Base-by-base conservation (phyloP, 352 stramenopile species). In the Phytophthora europaea region DNA sequence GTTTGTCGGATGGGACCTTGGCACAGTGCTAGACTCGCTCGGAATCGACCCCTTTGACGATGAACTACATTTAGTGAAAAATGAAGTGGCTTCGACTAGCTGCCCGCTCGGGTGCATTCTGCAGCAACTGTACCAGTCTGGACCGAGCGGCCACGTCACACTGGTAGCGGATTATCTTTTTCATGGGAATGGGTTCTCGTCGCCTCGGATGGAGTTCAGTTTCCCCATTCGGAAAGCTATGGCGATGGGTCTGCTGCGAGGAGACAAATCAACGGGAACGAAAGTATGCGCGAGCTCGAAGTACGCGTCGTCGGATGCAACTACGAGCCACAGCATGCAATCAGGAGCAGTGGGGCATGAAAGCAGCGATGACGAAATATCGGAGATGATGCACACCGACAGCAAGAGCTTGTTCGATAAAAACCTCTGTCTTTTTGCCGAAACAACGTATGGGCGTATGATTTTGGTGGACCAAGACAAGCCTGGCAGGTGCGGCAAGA, bases 121-220 rank as follows among this genome's bases (percentile, higher is more conserved):
- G 3, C 80, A 89, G 54, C 70, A 83, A 59, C 47, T 92, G 43
- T 90, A 87, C 26, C 60, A 71, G 33, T 90, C 81, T 0, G 82
- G 84, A 18, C 81, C 82, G 4, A 92, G 84, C 15, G 82, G 73
- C 4, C 67, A 75, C 10, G 64, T 89, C 8, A 65, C 78, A 18
- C 54, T 90, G 20, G 79, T 80, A 20, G 81, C 74, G 38, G 84
- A 90, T 72, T 87, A 83, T 60, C 52, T 90, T 16, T 90, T 90
- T 31, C 55, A 80, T 15, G 70, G 77, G 5, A 78, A 70, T 31
- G 82, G 79, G 0, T 86, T 89, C 45, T 69, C 73, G 1, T 57
- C 68, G 2, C 69, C 77, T 8, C 78, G 71, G 0, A 43, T 81
- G 12, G 57, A 72, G 31, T 84, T 86, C 28, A 51, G 60, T 12